phyloP scores from a whole-genome alignment of 441 rosid species.

The Hura crepitans region DNA sequence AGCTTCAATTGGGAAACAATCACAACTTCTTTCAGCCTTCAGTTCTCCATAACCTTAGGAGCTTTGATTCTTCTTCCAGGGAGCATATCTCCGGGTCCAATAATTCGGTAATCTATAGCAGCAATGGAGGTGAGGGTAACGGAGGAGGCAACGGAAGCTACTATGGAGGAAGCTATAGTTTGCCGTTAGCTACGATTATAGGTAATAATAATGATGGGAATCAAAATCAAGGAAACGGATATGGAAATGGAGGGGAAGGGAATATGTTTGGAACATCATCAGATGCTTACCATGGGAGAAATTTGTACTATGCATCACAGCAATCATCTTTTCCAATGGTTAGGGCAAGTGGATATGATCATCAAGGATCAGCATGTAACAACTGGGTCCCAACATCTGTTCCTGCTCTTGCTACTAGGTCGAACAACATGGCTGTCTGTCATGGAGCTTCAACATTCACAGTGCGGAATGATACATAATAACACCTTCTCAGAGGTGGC shows the following conservation, averaged over 20 bases:
- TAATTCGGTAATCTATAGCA: conserved; percentile 42
- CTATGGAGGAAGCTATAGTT: conserved; percentile 29
- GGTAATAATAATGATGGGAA: conserved; percentile 14
- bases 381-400: conserved; percentile 53
- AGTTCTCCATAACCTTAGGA: conserved; percentile 40
- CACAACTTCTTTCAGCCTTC: conserved; percentile 48
- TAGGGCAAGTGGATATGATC: conserved; percentile 7
- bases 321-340: conserved; percentile 22
- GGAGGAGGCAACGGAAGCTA: conserved; percentile 24
- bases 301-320: conserved; percentile 38
- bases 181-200: conserved; percentile 38
- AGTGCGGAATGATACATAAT: conserved; percentile 57
- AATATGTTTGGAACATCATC: conserved; percentile 34
- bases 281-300: conserved; percentile 41
- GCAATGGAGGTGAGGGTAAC: conserved; percentile 23
- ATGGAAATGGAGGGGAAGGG: conserved; percentile 35
- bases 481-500: too few species aligned
- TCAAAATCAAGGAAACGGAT: conserved; percentile 25
- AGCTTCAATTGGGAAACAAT: conserved; percentile 36
- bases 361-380: conserved; percentile 33
- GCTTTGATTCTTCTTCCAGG: conserved; percentile 37
- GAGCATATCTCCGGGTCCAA: conserved; percentile 47
- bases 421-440: conserved; percentile 36
- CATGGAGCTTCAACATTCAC: conserved; percentile 56
- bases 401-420: conserved; percentile 37